These are phyloP conservation scores for Haplosporangium sp. DNA, from an alignment of 371 early-diverging fungal genomes.

Conservation along the genomic window DNA sequence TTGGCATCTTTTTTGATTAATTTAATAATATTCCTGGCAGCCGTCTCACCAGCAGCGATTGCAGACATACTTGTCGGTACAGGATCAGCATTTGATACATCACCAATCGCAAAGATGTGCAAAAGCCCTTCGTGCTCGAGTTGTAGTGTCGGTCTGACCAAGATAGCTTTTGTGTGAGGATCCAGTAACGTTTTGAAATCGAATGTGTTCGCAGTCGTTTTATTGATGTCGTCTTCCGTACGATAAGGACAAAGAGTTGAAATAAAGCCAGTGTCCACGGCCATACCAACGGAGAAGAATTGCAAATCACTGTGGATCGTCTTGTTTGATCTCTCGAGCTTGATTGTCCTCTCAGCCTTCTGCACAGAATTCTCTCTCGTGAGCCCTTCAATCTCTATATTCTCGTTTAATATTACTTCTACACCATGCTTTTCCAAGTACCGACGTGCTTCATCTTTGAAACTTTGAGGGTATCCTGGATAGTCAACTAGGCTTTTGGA, in stretches of 20 bases:
- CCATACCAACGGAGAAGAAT: constrained; percentile 62
- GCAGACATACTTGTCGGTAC: constrained; percentile 40
- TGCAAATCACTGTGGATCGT: constrained; percentile 60
- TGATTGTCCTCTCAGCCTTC: constrained; percentile 55
- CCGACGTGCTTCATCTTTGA: constrained; percentile 62
- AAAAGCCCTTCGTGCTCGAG: constrained; percentile 67
- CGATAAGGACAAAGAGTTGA: constrained; percentile 52
- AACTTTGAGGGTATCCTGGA: constrained; percentile 57
- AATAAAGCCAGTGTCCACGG: constrained; percentile 57
- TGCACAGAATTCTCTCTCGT: constrained; percentile 34
- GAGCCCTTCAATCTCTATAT: constrained; percentile 54
- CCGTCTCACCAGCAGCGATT: constrained; percentile 26
- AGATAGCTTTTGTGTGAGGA: constrained; percentile 57
- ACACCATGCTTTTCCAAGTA: constrained; percentile 72
- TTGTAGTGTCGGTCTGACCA: constrained; percentile 72
- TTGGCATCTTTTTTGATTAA: constrained; percentile 16
- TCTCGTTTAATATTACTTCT: constrained; percentile 72
- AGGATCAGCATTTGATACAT: constrained; percentile 67
- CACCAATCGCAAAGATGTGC: constrained; percentile 77
- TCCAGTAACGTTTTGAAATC: constrained; percentile 33
- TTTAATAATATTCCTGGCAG: constrained; percentile 38
- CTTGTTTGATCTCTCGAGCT: constrained; percentile 54
- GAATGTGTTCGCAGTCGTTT: constrained; percentile 1
- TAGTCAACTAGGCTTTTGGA: constrained; percentile 57
- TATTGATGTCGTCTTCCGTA: background rate